A percentile compares a stretch with the other conserved stretches of the same genome.
These are phyloP conservation scores for Pseudoneurospora amorphoporcata DNA, from an alignment of 495 filamentous ascomycete genomes.

Conservation along the genomic window DNA sequence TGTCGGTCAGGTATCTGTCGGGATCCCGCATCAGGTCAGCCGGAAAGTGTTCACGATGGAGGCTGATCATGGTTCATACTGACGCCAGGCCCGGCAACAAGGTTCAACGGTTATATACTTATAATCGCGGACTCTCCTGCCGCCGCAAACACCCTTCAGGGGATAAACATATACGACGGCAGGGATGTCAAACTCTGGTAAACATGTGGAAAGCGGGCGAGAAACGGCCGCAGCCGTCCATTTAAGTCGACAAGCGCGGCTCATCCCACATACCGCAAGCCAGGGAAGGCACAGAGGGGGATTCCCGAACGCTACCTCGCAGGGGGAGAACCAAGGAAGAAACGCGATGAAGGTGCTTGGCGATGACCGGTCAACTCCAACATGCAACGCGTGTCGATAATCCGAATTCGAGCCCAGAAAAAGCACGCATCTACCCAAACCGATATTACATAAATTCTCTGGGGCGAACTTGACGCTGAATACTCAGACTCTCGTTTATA, in stretches of 20 bases:
- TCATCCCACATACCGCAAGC: neutral
- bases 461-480: neutral
- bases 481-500: neutral
- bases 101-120: neutral
- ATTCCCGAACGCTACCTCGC: neutral
- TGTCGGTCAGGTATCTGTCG: neutral
- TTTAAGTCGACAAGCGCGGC: neutral
- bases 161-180: neutral
- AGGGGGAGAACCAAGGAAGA: neutral
- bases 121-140: neutral
- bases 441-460: neutral
- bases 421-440: neutral
- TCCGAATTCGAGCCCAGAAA: neutral
- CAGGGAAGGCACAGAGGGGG: neutral
- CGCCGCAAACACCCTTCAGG: neutral
- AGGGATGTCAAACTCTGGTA: neutral
- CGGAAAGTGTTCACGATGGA: neutral
- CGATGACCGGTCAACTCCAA: neutral
- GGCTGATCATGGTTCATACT: neutral
- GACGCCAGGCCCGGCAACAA: neutral
- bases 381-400: neutral
- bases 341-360: neutral
- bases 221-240: neutral
- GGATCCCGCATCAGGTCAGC: neutral
- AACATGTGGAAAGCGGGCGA: neutral